Base-by-base conservation (phyloP, 2,329 filamentous ascomycete species). In the Penicillium sp. region DNA sequence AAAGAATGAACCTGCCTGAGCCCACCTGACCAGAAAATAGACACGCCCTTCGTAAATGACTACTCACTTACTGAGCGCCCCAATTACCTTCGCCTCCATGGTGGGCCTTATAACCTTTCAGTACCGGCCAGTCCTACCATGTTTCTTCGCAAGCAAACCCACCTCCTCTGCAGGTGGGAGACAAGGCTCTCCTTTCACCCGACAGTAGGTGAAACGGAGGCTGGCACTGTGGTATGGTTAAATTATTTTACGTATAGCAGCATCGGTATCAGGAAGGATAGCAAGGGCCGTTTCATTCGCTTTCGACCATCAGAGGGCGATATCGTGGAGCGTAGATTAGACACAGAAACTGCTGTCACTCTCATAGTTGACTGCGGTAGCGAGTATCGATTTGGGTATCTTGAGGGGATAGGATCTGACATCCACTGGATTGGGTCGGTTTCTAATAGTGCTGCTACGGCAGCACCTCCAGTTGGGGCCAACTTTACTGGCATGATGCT, bases 201-300 rank as follows among this genome's bases (percentile, higher is more conserved):
- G 0, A 71, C 67, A 0, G 72, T 73, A 4, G 43, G 66, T 4
- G 71, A 76, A 1, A 78, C 78, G 3, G 83, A 86, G 70, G 82
- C 83, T 0, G 83, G 83, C 0, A 71, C 79, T 0, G 79, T 81
- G 0, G 66, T 85, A 0, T 86, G 81, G 78, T 83, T 81, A 80
- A 83, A 79, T 45, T 78, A 82, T 42, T 76, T 76, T 59, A 79
- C 77, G 0, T 76, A 77, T 52, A 73, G 70, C 47, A 78, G 73
- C 35, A 71, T 82, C 2, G 79, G 79, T 0, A 69, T 81, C 15
- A 61, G 68, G 0, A 53, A 53, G 57, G 47, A 50, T 27, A 47
- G 58, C 36, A 31, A 60, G 17, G 19, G 58, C 38, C 57, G 69
- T 33, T 59, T 72, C 6, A 55, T 75, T 17, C 63, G 68, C 15